phyloP scores from a whole-genome alignment of 495 filamentous ascomycete species.

The Articulospora tetracladia region DNA sequence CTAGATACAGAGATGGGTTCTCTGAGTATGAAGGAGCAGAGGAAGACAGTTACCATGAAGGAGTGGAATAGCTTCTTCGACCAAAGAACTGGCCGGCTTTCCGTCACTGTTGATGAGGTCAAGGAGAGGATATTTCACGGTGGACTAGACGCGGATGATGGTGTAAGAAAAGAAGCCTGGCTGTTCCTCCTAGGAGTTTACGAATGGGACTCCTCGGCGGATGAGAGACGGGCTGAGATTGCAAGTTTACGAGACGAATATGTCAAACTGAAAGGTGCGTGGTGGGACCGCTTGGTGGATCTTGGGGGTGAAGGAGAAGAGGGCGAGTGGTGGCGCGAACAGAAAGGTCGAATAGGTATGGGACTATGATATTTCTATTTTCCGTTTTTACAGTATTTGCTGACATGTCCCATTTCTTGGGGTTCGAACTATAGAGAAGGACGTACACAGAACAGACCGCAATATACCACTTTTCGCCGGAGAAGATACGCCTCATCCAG shows the following conservation, averaged over 20 bases:
- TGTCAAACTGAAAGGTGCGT: slow-evolving; percentile 85
- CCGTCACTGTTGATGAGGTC: slow-evolving; percentile 81
- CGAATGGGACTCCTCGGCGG: slow-evolving; percentile 79
- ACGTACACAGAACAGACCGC: slow-evolving; percentile 95
- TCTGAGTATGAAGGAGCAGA: slow-evolving; percentile 64
- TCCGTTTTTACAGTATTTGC: slow-evolving; percentile 9
- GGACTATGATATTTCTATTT: slow-evolving; percentile 8
- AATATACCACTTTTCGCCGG: slow-evolving; percentile 89
- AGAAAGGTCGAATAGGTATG: slow-evolving; percentile 88
- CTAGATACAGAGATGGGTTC: slow-evolving; percentile 75
- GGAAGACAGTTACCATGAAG: slow-evolving; percentile 71
- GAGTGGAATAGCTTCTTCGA: slow-evolving; percentile 93
- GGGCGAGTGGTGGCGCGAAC: slow-evolving; percentile 94
- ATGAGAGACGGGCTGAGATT: slow-evolving; percentile 75
- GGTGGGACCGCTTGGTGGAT: slow-evolving; percentile 94
- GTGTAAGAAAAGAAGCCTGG: slow-evolving; percentile 94
- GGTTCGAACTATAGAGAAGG: slow-evolving; percentile 71
- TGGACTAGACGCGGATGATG: slow-evolving; percentile 82
- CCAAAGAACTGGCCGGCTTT: slow-evolving; percentile 61
- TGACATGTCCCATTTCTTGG: slow-evolving; percentile 31
- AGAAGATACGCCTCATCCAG: slow-evolving; percentile 96
- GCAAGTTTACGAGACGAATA: slow-evolving; percentile 91
- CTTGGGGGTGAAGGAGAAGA: slow-evolving; percentile 69
- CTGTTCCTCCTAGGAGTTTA: slow-evolving; percentile 88
- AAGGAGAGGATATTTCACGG: slow-evolving; percentile 97